Conservation (phyloP, 768 basidiomycete genomes). For the Mycena crocata region DNA sequence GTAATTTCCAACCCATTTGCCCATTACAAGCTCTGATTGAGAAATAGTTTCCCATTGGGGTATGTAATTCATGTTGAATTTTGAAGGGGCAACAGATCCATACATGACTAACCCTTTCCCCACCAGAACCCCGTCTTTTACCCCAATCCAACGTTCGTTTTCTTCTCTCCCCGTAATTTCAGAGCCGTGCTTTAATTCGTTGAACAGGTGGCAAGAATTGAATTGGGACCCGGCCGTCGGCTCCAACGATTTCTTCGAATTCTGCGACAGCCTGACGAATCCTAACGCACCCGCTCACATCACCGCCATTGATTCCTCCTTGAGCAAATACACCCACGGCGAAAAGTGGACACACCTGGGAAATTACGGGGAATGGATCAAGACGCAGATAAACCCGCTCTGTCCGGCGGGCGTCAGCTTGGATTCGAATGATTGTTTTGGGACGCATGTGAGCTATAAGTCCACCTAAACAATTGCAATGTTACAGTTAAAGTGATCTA, state of each 20-base stretch:
- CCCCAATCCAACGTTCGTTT: too few relatives aligned
- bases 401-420: slow-evolving; percentile 24
- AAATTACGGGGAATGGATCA: slow-evolving; percentile 28
- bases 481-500: too few relatives aligned
- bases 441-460: slow-evolving; percentile 24
- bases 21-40: too few relatives aligned
- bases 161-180: too few relatives aligned
- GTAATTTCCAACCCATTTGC: too few relatives aligned
- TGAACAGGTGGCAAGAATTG: slow-evolving; percentile 27
- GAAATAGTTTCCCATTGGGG: slow-evolving; percentile 29
- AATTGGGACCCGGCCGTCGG: slow-evolving; percentile 24
- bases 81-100: too few relatives aligned
- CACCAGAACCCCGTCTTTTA: not conserved
- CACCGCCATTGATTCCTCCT: slow-evolving; percentile 20
- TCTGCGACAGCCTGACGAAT: slow-evolving; percentile 24
- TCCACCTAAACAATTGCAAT: too few relatives aligned
- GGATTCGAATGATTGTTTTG: slow-evolving; percentile 28
- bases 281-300: slow-evolving; percentile 18
- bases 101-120: too few relatives aligned
- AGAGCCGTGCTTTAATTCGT: too few relatives aligned
- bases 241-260: slow-evolving; percentile 22
- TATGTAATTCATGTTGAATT: too few relatives aligned
- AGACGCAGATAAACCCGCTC: slow-evolving; percentile 15
- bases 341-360: slow-evolving; percentile 23
- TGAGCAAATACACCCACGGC: slow-evolving; percentile 25